phyloP scores from a whole-genome alignment of 2,329 filamentous ascomycete species.

The Corinectria fuckeliana region DNA sequence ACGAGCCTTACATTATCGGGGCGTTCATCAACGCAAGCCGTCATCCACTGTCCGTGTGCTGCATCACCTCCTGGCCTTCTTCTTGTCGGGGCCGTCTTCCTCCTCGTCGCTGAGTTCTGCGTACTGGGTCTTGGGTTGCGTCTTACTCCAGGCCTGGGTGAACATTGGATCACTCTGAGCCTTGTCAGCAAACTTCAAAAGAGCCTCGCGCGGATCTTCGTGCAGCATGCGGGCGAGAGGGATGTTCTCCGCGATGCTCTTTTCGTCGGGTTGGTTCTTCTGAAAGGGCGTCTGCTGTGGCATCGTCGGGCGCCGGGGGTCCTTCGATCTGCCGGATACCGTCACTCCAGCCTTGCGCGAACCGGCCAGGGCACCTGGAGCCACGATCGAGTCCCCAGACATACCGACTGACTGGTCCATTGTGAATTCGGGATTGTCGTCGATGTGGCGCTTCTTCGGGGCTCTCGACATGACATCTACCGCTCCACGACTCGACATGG shows the following conservation, averaged over 20 bases:
- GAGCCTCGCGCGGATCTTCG: slow-evolving; percentile 91
- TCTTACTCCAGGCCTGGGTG: slow-evolving; percentile 90
- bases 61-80: slow-evolving; percentile 61
- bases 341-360: slow-evolving; percentile 72
- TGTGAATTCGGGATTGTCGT: slow-evolving; percentile 88
- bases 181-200: slow-evolving; percentile 93
- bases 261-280: slow-evolving; percentile 87
- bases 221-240: slow-evolving; percentile 92
- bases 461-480: slow-evolving; percentile 90
- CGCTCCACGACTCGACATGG: slow-evolving; percentile 80
- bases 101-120: slow-evolving; percentile 89
- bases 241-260: slow-evolving; percentile 86
- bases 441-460: slow-evolving; percentile 92
- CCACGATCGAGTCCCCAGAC: slow-evolving; percentile 81
- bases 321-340: slow-evolving; percentile 75
- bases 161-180: slow-evolving; percentile 93
- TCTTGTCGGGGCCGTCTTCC: slow-evolving; percentile 72
- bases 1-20: slow-evolving; percentile 13
- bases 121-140: slow-evolving; percentile 91
- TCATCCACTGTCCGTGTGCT: slow-evolving; percentile 17
- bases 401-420: slow-evolving; percentile 83
- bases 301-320: slow-evolving; percentile 85
- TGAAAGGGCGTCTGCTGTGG: slow-evolving; percentile 88
- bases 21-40: slow-evolving; percentile 11
- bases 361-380: slow-evolving; percentile 64